Base-by-base conservation (phyloP, 2,329 filamentous ascomycete species). In the Endoconidiophora polonica region DNA sequence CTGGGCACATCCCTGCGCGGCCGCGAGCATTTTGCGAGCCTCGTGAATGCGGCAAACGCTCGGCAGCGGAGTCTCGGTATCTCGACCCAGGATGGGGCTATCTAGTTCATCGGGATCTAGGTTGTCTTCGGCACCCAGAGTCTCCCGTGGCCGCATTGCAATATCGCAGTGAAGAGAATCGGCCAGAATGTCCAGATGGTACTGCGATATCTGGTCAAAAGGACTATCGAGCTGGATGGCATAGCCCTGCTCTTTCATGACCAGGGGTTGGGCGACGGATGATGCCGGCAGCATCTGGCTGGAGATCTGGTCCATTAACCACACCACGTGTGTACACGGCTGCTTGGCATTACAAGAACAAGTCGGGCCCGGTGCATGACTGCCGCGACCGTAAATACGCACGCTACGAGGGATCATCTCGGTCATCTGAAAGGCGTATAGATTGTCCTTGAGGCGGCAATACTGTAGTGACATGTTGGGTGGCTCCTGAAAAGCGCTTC, bases 341-440 rank as follows among this genome's bases (percentile, higher is more conserved):
- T 58, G 55, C 43, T 56, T 54, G n/a, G 56, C 56, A 12, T 53
- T 57, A 53, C 73, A 76, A 24, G 68, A 70, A 60, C 73, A 77
- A 16, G 59, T 64, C 3, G 73, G 65, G 1, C 57, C 58, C 2
- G 68, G 61, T 44, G 63, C 65, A 33, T 58, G 64, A 54, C 66
- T 67, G 26, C 59, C 59, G 0, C 63, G 58, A 2, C 65, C 62
- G 2, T 68, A 68, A 26, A 74, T 71, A 39, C 72, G 67, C 40
- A 77, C 65, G 16, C 70, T 71, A 9, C 69, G 68, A 12, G 71
- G 71, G 23, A 72, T 69, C 2, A 70, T 61, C 58, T 77, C 74
- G 3, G 70, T 71, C 62, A 77, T 67, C 56, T 75, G 67, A 53
- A 77, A 77, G 44, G 73, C 70, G 51, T 72, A 75, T 18, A 71